These are phyloP conservation scores for Aschersonia sp. DNA, from an alignment of 2,329 filamentous ascomycete species.

Conservation along the genomic window DNA sequence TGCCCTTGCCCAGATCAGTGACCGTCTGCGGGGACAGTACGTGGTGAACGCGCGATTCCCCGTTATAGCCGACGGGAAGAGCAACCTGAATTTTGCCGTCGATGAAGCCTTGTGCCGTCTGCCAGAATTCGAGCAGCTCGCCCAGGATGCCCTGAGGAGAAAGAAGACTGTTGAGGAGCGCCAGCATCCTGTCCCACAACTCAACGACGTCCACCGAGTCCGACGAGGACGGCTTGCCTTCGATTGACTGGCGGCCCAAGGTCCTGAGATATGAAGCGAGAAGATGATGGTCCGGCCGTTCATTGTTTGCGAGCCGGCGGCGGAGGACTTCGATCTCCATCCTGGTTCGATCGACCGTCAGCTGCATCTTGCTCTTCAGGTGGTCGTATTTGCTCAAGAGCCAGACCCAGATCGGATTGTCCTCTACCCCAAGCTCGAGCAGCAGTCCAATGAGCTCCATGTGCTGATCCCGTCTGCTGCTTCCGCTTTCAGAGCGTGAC, in stretches of 20 bases:
- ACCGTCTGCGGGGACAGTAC: constrained; percentile 58
- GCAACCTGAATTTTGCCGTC: constrained; percentile 69
- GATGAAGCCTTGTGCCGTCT: constrained; percentile 79
- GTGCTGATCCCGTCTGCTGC: constrained; percentile 56
- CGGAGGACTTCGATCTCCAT: constrained; percentile 87
- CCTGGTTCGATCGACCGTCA: constrained; percentile 70
- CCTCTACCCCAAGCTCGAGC: constrained; percentile 84
- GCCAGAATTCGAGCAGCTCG: constrained; percentile 88
- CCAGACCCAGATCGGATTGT: constrained; percentile 96
- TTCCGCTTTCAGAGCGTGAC: constrained; percentile 29
- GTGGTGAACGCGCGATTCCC: constrained; percentile 70
- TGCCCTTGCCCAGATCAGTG: constrained; percentile 58
- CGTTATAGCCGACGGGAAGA: constrained; percentile 68
- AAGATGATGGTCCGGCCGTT: constrained; percentile 53
- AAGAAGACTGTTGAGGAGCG: constrained; percentile 59
- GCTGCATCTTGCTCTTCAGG: constrained; percentile 71
- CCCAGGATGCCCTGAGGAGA: constrained; percentile 70
- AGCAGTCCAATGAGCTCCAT: constrained; percentile 83
- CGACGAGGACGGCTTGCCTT: constrained; percentile 46
- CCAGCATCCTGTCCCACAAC: constrained; percentile 79
- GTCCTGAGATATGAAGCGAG: constrained; percentile 65
- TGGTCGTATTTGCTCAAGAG: constrained; percentile 79
- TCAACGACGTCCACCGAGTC: constrained; percentile 73
- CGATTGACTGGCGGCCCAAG: constrained; percentile 51
- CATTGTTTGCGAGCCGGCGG: constrained; percentile 59